A percentile compares a stretch with the other conserved stretches of the same genome.
These are phyloP conservation scores for Myriosclerotinia scirpicola DNA, from an alignment of 2,329 filamentous ascomycete genomes.

Conservation along the genomic window DNA sequence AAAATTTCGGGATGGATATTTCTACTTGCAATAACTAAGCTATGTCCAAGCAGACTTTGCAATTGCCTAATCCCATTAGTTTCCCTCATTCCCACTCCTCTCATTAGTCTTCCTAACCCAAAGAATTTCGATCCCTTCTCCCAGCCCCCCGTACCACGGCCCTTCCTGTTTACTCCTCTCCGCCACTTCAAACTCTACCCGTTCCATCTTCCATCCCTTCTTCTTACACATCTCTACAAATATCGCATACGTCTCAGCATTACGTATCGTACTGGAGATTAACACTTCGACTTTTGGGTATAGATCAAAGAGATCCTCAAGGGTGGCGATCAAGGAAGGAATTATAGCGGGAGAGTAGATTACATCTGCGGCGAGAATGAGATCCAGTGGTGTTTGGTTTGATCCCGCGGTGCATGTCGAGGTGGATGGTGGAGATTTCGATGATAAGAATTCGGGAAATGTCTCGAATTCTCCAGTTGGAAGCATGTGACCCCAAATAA, in stretches of 20 bases:
- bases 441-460: constrained; percentile 17
- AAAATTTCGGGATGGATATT: not conserved
- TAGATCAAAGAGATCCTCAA: constrained; percentile 60
- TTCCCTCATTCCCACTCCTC: not conserved
- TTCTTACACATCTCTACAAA: constrained; percentile 58
- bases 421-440: constrained; percentile 5
- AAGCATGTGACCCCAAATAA: constrained; percentile 46
- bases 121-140: constrained; percentile 19
- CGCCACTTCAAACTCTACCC: constrained; percentile 47
- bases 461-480: constrained; percentile 42
- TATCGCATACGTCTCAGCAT: constrained; percentile 63
- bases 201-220: constrained; percentile 45
- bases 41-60: not conserved
- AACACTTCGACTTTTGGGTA: constrained; percentile 59
- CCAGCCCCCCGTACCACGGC: constrained; percentile 56
- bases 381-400: constrained; percentile 51
- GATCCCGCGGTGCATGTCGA: not conserved
- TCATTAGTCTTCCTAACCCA: constrained; percentile 1
- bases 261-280: constrained; percentile 70
- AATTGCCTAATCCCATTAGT: not conserved
- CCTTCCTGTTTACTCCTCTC: constrained; percentile 51
- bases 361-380: constrained; percentile 74
- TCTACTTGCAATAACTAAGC: not conserved
- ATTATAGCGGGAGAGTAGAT: constrained; percentile 70
- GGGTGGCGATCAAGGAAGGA: constrained; percentile 62